These are phyloP conservation scores for Penicillium maclennaniae DNA, from an alignment of 495 filamentous ascomycete genomes.

Conservation along the genomic window DNA sequence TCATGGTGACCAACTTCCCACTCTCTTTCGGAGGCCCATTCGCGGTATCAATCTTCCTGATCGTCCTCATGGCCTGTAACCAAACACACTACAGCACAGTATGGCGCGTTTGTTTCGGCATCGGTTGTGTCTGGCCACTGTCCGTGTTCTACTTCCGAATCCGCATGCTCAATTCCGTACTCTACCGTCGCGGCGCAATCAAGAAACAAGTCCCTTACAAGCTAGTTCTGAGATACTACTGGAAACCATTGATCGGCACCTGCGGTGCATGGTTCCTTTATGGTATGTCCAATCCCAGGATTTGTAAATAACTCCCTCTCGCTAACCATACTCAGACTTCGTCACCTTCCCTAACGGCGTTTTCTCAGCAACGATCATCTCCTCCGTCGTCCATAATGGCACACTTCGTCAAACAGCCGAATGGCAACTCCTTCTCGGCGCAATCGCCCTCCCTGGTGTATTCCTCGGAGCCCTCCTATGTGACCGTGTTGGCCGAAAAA, in stretches of 20 bases:
- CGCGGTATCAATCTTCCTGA: slow-evolving; percentile 46
- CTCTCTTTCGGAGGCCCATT: slow-evolving; percentile 49
- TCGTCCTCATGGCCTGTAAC: slow-evolving; percentile 40
- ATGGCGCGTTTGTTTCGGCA: slow-evolving; percentile 50
- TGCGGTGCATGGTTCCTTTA: slow-evolving; percentile 52
- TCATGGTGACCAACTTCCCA: slow-evolving; percentile 51
- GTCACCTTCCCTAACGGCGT: slow-evolving; percentile 48
- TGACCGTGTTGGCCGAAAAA: slow-evolving; percentile 44
- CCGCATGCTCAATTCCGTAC: slow-evolving; percentile 48
- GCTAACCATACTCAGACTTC: slow-evolving; percentile 17
- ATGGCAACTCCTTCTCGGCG: slow-evolving; percentile 49
- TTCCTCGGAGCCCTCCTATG: slow-evolving; percentile 48
- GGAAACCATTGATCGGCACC: slow-evolving; percentile 46
- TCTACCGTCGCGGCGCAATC: slow-evolving; percentile 48
- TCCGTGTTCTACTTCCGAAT: slow-evolving; percentile 52
- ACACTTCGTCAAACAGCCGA: slow-evolving; percentile 38
- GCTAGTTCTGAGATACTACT: slow-evolving; percentile 44
- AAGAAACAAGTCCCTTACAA: slow-evolving; percentile 44
- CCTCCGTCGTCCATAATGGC: slow-evolving; percentile 34
- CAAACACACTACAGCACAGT: slow-evolving; percentile 42
- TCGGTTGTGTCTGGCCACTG: slow-evolving; percentile 49
- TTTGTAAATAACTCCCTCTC: not conserved
- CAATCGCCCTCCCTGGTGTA: slow-evolving; percentile 45
- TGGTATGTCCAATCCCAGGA: slow-evolving; percentile 19
- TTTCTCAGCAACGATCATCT: slow-evolving; percentile 48